Evolutionary conservation across 768 basidiomycete species (phyloP).

Genomic region (Suillus discolor): DNA sequence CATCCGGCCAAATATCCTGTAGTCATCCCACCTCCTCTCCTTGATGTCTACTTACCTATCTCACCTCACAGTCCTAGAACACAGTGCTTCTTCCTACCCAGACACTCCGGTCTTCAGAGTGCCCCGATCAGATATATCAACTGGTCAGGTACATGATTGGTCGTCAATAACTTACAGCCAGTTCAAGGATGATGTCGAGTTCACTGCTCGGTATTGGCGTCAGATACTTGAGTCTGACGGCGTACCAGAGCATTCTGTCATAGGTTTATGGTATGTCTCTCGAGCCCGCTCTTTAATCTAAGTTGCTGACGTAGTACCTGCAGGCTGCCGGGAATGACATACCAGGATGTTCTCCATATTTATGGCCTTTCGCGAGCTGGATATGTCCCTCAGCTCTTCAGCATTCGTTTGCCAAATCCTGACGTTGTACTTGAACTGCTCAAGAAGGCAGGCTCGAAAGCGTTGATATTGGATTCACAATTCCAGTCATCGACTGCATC

Average conservation of each 20-base stretch:
- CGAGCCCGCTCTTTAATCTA: conserved; percentile 1
- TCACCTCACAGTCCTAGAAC: conserved; percentile 67
- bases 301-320: conserved; percentile 17
- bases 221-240: conserved; percentile 45
- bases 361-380: conserved; percentile 78
- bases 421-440: conserved; percentile 72
- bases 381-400: conserved; percentile 78
- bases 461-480: conserved; percentile 64
- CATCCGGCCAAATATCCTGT: conserved; percentile 9
- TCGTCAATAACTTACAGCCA: conserved; percentile 61
- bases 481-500: conserved; percentile 45
- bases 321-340: conserved; percentile 76
- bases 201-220: conserved; percentile 66
- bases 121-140: conserved; percentile 48
- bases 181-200: conserved; percentile 67
- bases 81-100: conserved; percentile 52
- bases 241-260: conserved; percentile 57
- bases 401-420: conserved; percentile 74
- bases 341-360: conserved; percentile 70
- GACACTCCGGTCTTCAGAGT: conserved; percentile 60
- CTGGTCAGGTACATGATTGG: conserved; percentile 54
- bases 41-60: conserved; percentile 35
- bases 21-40: conserved; percentile 11
- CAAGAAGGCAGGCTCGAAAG: conserved; percentile 58
- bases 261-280: conserved; percentile 70